Evolutionary conservation across 2,329 filamentous ascomycete species (phyloP).

Genomic region (Sarocladium oryzae): DNA sequence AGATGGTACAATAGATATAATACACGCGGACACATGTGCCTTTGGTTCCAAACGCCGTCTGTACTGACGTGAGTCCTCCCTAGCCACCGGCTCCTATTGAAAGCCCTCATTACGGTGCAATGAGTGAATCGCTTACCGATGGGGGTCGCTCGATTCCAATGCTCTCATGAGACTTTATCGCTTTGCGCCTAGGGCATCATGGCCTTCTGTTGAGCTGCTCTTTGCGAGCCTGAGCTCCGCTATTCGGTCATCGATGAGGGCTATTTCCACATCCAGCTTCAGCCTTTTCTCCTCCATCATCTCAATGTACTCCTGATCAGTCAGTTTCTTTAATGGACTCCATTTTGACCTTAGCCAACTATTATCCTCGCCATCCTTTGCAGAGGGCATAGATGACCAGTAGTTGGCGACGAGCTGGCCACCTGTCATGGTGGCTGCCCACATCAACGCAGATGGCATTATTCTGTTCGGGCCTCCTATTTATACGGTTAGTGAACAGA

Average conservation of each 20-base stretch:
- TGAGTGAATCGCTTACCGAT: too few relatives aligned
- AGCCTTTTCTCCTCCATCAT: slow-evolving; percentile 68
- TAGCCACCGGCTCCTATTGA: too few relatives aligned
- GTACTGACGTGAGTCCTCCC: too few relatives aligned
- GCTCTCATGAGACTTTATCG: too few relatives aligned
- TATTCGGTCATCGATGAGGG: slow-evolving; percentile 71
- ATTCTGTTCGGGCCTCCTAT: slow-evolving; percentile 47
- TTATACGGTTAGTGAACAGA: slow-evolving; percentile 14
- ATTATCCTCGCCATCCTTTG: slow-evolving; percentile 35
- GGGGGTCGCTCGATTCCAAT: too few relatives aligned
- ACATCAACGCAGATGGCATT: slow-evolving; percentile 29
- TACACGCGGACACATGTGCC: too few relatives aligned
- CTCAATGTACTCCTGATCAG: slow-evolving; percentile 65
- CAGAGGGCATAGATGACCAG: slow-evolving; percentile 16
- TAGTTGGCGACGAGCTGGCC: slow-evolving; percentile 32
- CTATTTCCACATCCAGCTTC: slow-evolving; percentile 68
- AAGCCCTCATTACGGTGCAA: too few relatives aligned
- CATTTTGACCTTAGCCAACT: slow-evolving; percentile 53
- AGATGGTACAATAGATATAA: too few relatives aligned
- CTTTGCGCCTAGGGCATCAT: too few relatives aligned
- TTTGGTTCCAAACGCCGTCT: too few relatives aligned
- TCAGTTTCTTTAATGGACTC: slow-evolving; percentile 64
- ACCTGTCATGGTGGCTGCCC: slow-evolving; percentile 14
- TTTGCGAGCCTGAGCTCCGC: slow-evolving; percentile 25
- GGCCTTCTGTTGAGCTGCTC: too few relatives aligned